Evolutionary conservation across 371 early-diverging fungal genomes (phyloP), one percentile per base, ranked within the genome.

Genomic region (Mucor mucedo): DNA sequence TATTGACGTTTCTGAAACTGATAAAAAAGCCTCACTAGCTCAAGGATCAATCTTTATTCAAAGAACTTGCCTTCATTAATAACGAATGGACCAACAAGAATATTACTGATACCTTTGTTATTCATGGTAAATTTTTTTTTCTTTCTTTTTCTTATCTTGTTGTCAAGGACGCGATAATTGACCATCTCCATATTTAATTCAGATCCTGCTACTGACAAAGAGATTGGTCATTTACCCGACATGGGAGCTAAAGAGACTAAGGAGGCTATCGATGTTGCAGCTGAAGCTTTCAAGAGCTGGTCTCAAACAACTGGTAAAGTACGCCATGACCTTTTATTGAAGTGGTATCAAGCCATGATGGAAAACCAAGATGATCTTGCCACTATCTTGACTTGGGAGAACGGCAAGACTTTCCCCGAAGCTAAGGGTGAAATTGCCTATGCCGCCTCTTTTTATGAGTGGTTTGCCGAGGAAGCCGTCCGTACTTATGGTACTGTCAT

Each of bases 391-490:
- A 91, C 93, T 21, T 79, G 87, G 78, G 94, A 93, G 68, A 84
- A 89, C 63, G 94, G 94, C 42, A 93, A 93, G 66, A 71, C 79
- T 0, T 59, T 81, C 40, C 58, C 65, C 14, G 80, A 88, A 61
- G 83, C 90, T 3, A 61, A 73, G 13, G 92, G 90, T n/a, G 95
- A 95, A 70, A 77, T 95, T 10, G 75, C 76, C 11, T 96, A 96
- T 73, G 91, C 90, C 52, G 89, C 87, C 29, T 71, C 73, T 29
- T 95, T 91, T 71, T 79, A 93, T 54, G 89, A 91, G 61, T 96
- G 95, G 95, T 95, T 94, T 69, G 84, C 91, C 29, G 94, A 93
- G 63, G 95, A 95, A 69, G 90, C 93, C 13, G 86, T 89, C 40
- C 84, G 95, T 47, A 69, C 82, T 5, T 90, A 93, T 55, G 97